Evolutionary conservation across 768 basidiomycete genomes (phyloP).

Genomic region (Coprinellus micaceus): DNA sequence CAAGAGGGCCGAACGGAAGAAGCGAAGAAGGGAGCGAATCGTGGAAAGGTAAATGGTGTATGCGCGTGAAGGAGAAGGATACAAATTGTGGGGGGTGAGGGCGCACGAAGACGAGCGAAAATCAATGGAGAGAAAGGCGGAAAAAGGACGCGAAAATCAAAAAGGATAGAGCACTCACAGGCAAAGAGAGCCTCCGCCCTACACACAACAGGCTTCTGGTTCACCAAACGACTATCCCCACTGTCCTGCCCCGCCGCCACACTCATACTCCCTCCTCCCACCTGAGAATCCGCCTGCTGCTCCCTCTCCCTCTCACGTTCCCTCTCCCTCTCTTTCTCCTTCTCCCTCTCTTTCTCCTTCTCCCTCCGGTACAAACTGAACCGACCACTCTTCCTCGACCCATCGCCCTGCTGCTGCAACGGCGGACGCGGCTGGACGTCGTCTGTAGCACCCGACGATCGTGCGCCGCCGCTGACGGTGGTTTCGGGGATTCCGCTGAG

Average conservation of each 20-base stretch:
- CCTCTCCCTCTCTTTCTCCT: background rate
- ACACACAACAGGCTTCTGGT: no score
- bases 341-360: background rate
- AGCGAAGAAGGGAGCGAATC: background rate
- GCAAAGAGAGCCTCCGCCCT: background rate
- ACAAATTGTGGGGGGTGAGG: background rate
- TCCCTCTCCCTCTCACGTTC: no score
- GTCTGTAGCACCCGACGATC: no score
- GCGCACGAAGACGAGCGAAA: slow-evolving; percentile 1
- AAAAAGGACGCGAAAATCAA: slow-evolving; percentile 45
- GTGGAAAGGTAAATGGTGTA: background rate
- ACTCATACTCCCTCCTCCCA: background rate
- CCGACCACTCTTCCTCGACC: background rate
- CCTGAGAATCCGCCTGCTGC: no score
- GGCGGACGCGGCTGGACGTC: no score
- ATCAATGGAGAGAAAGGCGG: slow-evolving; percentile 1
- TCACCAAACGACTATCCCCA: background rate
- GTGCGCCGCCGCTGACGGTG: no score
- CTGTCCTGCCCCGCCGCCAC: background rate
- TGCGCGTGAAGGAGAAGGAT: background rate
- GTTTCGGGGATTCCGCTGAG: no score
- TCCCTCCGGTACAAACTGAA: slow-evolving; percentile 1
- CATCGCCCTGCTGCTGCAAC: background rate
- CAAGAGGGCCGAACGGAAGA: slow-evolving; percentile 2
- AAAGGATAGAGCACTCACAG: slow-evolving; percentile 23